Conservation (phyloP, 257 asterid genomes). For the Nicotiana tabacum region DNA sequence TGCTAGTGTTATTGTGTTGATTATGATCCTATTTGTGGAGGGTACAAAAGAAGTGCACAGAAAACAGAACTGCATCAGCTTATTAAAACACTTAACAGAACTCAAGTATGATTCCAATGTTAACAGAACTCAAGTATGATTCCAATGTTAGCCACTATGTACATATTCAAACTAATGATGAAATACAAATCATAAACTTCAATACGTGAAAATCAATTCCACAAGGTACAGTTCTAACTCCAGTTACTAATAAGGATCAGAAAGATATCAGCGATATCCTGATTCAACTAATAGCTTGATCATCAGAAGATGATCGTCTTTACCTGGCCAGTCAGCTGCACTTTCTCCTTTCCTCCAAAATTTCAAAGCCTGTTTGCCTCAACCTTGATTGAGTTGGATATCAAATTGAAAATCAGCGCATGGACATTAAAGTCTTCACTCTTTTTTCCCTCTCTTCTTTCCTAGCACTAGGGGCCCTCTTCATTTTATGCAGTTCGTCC, state of each 20-base stretch:
- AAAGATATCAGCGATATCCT: constrained; percentile 25
- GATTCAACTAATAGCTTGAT: constrained; percentile 24
- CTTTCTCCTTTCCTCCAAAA: constrained; percentile 15
- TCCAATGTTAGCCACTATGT: too few species aligned
- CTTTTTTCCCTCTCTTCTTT: constrained; percentile 57
- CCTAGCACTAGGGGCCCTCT: constrained; percentile 64
- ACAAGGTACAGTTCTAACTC: background rate
- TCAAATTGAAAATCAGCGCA: constrained; percentile 39
- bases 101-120: too few species aligned
- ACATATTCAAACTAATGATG: too few species aligned
- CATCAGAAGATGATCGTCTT: constrained; percentile 47
- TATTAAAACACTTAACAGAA: too few species aligned
- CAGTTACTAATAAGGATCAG: background rate
- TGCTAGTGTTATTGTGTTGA: too few species aligned
- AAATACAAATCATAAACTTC: too few species aligned
- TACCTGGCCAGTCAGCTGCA: constrained; percentile 20
- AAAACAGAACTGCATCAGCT: too few species aligned
- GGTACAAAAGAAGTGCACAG: too few species aligned
- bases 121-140: too few species aligned
- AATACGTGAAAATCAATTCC: background rate
- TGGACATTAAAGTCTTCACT: constrained; percentile 62
- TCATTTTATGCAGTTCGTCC: constrained; percentile 60
- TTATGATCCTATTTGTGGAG: too few species aligned
- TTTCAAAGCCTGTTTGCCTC: constrained; percentile 21
- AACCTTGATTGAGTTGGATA: constrained; percentile 53